These are phyloP conservation scores for Termitomyces sp. DNA, from an alignment of 1,284 basidiomycete species.

Conservation along the genomic window DNA sequence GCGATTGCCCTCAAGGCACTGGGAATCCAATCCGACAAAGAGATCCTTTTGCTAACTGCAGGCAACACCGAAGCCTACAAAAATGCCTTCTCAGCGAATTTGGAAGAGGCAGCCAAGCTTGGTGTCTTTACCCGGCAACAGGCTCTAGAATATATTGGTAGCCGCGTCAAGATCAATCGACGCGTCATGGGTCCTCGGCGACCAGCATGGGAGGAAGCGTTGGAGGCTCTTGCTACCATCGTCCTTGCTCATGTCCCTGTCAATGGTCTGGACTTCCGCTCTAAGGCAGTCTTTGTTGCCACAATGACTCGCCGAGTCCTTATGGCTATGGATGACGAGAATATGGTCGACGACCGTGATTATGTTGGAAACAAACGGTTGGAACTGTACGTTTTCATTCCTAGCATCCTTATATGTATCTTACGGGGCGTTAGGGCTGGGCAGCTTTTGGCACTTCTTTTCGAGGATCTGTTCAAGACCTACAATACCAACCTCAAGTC, in stretches of 20 bases:
- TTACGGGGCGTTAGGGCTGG: constrained; percentile 64
- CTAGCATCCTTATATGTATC: neutral
- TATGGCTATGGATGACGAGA: constrained; percentile 95
- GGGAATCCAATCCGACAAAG: constrained; percentile 96
- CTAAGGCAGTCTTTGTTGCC: constrained; percentile 96
- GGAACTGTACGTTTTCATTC: constrained; percentile 67
- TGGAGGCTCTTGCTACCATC: constrained; percentile 95
- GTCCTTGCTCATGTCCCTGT: constrained; percentile 97
- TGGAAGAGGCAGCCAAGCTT: constrained; percentile 90
- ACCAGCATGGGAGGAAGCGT: constrained; percentile 89
- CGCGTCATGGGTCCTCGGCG: constrained; percentile 76
- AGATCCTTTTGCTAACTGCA: constrained; percentile 92
- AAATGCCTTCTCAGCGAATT: constrained; percentile 83
- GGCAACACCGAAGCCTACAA: constrained; percentile 92
- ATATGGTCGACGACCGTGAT: constrained; percentile 97
- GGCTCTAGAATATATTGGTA: constrained; percentile 94
- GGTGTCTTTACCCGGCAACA: constrained; percentile 93
- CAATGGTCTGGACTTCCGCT: constrained; percentile 83
- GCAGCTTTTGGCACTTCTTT: constrained; percentile 91
- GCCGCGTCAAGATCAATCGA: constrained; percentile 85
- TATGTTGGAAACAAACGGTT: constrained; percentile 99
- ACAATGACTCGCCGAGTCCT: constrained; percentile 97
- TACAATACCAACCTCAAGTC: constrained; percentile 97
- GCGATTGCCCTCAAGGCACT: constrained; percentile 95
- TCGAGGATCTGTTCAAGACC: constrained; percentile 99